phyloP scores from a whole-genome alignment of 768 basidiomycete species.

The Suillus brevipes region DNA sequence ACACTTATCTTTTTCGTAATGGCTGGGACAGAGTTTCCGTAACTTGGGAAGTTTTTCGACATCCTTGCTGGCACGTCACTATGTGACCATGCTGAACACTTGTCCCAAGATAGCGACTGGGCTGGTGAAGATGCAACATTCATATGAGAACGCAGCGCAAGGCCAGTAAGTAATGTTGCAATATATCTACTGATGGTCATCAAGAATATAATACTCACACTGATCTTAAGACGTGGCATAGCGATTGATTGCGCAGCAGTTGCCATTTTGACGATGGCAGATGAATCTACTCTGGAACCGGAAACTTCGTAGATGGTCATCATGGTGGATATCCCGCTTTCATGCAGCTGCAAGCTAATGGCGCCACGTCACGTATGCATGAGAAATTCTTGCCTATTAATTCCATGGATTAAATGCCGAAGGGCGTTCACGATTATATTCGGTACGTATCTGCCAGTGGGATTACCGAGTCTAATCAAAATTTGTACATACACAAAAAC shows the following conservation, averaged over 20 bases:
- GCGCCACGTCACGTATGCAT: not conserved
- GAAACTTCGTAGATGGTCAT: not conserved
- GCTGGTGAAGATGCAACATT: not conserved
- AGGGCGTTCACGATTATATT: not conserved
- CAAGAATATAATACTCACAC: not conserved
- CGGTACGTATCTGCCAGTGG: not conserved
- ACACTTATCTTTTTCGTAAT: not conserved
- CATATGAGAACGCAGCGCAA: not conserved
- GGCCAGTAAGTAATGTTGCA: not conserved
- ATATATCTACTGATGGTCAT: not conserved
- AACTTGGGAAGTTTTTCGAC: not conserved
- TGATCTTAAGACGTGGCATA: not conserved
- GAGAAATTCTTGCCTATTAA: not conserved
- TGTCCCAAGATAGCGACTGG: not conserved
- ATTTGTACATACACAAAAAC: not conserved
- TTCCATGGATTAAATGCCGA: not conserved
- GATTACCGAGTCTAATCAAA: not conserved
- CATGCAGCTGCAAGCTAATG: not conserved
- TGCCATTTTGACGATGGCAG: not conserved
- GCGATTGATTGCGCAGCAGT: not conserved
- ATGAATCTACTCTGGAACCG: not conserved
- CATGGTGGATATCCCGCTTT: not conserved
- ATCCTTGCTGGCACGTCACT: not conserved
- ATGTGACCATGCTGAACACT: not conserved
- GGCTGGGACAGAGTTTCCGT: not conserved